phyloP scores from a whole-genome alignment of 805 yeast species.

The Wickerhamomyces chambardii region DNA sequence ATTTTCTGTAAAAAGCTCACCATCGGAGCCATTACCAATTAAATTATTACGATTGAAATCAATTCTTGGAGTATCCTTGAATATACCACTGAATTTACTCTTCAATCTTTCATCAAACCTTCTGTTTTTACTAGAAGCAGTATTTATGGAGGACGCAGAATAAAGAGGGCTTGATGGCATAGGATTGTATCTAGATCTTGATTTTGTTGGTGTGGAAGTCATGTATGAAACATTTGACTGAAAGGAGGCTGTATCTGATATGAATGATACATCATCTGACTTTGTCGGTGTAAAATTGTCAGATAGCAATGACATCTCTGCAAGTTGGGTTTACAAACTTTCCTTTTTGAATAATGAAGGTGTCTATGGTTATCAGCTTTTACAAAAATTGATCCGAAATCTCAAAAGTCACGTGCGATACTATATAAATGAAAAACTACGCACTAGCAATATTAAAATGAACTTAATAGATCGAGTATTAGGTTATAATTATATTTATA shows the following conservation, averaged over 20 bases:
- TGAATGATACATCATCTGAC: neutral
- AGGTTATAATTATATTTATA: too few species aligned
- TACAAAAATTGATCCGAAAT: too few species aligned
- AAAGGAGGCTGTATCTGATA: neutral
- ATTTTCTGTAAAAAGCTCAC: neutral
- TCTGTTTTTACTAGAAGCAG: neutral
- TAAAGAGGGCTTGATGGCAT: neutral
- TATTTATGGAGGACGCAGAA: neutral
- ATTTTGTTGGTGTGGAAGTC: conserved; percentile 3
- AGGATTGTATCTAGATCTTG: conserved; percentile 1
- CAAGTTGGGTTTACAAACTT: too few species aligned
- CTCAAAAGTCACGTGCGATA: too few species aligned
- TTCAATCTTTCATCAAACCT: conserved; percentile 13
- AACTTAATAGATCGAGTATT: too few species aligned
- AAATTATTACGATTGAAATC: neutral
- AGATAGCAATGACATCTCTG: neutral
- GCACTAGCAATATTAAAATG: too few species aligned
- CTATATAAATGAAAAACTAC: too few species aligned
- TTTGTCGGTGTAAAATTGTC: neutral
- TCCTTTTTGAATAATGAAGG: too few species aligned
- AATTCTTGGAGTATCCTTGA: conserved; percentile 2
- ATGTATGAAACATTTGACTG: neutral
- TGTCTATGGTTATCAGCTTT: too few species aligned
- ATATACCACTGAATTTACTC: conserved; percentile 8
- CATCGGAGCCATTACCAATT: neutral